Evolutionary conservation across 2,329 filamentous ascomycete species (phyloP).

Genomic region (Camillea tinctor): DNA sequence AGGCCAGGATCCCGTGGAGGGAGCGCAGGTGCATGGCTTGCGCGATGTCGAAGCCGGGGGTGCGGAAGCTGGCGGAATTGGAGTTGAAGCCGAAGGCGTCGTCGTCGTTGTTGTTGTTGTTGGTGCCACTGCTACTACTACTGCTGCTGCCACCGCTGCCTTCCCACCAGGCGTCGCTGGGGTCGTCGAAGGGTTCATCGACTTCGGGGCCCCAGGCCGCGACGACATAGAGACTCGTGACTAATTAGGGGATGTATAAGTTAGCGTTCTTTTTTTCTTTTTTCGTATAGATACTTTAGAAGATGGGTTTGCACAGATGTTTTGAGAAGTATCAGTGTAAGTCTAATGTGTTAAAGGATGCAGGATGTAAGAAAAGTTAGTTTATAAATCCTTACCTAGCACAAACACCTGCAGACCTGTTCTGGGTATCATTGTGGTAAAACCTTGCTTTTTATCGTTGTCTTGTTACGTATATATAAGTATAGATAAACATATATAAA

Average conservation of each 20-base stretch:
- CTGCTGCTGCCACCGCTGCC: constrained; percentile 1
- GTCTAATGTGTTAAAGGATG: too few relatives aligned
- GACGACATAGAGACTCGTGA: background rate
- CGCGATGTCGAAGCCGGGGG: constrained; percentile 28
- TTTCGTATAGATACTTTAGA: background rate
- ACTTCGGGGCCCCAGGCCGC: constrained; percentile 1
- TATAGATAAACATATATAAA: too few relatives aligned
- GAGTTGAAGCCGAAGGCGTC: background rate
- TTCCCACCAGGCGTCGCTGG: background rate
- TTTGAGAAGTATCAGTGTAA: background rate
- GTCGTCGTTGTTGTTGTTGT: background rate
- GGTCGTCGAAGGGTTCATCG: background rate
- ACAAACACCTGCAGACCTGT: background rate
- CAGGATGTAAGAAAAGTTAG: background rate
- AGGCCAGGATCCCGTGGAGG: constrained; percentile 42
- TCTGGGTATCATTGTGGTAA: background rate
- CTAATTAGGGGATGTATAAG: background rate
- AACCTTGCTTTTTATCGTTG: background rate
- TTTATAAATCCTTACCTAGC: background rate
- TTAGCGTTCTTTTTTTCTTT: background rate
- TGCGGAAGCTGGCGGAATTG: background rate
- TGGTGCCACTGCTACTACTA: background rate
- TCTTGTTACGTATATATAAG: too few relatives aligned
- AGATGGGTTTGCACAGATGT: too few relatives aligned
- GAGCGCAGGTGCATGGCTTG: constrained; percentile 32